Evolutionary conservation across 345 rosid genomes (phyloP), one percentile per base, ranked within the genome.

Genomic region (Eucalyptus decipiens): DNA sequence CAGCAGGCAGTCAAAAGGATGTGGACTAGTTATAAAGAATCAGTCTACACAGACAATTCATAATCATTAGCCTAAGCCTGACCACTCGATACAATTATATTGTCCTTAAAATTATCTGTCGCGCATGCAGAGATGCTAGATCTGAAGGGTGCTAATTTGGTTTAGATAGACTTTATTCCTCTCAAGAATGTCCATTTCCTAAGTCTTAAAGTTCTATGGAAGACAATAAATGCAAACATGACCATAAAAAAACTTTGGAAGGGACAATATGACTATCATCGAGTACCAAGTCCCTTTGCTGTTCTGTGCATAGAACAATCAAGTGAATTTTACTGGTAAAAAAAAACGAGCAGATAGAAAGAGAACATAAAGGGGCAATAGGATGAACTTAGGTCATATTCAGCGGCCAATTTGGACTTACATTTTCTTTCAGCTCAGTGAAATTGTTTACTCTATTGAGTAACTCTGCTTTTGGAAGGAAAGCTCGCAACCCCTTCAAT

Each of bases 381-480:
- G 80, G 80, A 69, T 69, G 24, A 69, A 32, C 80, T 69, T 43
- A 67, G n/a, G 80, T 69, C 48, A 90, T 37, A 42, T 45, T 49
- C 69, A 40, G 86, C 60, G 13, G 23, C 40, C 62, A 86, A 89
- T 87, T 40, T 80, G 28, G 15, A 89, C 92, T 92, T 93, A 96
- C 99, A 92, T 95, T 94, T 95, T 95, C 97, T 94, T 97, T 97
- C 93, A 97, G 90, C 90, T 97, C 98, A 50, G 97, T 94, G 93
- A 95, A 97, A 89, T 93, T 97, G 67, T 94, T 96, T 72, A 94
- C 96, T 92, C 91, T 97, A 88, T 92, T 95, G 94, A 95, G 90
- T 86, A 97, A 91, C 89, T 97, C 98, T 56, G 93, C 95, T 93
- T 94, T 97, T 1, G 99, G 99, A 89, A 97, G 95, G 93, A 97